These are phyloP conservation scores for Solanum chaucha DNA, from an alignment of 257 asterid species.

Conservation along the genomic window DNA sequence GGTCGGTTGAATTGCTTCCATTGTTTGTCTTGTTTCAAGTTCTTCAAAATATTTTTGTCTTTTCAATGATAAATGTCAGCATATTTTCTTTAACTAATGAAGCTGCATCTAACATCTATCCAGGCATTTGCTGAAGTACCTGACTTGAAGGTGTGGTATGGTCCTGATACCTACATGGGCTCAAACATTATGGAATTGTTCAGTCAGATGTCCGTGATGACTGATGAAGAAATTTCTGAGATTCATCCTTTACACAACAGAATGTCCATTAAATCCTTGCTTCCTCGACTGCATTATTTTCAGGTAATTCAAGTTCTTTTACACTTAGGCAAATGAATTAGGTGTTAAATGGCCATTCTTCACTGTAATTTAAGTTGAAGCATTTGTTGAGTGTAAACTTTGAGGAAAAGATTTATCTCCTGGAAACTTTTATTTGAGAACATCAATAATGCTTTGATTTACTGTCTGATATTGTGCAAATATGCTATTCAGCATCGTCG, in stretches of 20 bases:
- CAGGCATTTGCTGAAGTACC: slow-evolving; percentile 90
- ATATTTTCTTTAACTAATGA: background rate
- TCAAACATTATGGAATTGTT: slow-evolving; percentile 87
- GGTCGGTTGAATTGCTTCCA: slow-evolving; percentile 28
- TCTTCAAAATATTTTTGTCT: background rate
- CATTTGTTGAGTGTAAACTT: background rate
- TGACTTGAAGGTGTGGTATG: slow-evolving; percentile 66
- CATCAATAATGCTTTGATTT: background rate
- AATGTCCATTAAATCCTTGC: slow-evolving; percentile 61
- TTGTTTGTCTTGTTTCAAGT: background rate
- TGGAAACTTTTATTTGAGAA: background rate
- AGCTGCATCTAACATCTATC: slow-evolving; percentile 8
- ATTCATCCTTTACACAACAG: slow-evolving; percentile 69
- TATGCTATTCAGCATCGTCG: background rate
- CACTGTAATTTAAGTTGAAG: background rate
- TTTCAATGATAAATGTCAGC: background rate
- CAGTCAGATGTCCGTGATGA: slow-evolving; percentile 73
- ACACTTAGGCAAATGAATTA: background rate
- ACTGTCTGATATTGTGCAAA: background rate
- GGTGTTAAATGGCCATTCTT: background rate
- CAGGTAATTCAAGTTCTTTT: slow-evolving; percentile 39
- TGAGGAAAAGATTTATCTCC: background rate
- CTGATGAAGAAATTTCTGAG: slow-evolving; percentile 79
- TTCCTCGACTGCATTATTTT: slow-evolving; percentile 86
- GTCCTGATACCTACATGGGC: slow-evolving; percentile 98